phyloP scores from a whole-genome alignment of 345 rosid genomes.

The Eucalyptus paniculata region DNA sequence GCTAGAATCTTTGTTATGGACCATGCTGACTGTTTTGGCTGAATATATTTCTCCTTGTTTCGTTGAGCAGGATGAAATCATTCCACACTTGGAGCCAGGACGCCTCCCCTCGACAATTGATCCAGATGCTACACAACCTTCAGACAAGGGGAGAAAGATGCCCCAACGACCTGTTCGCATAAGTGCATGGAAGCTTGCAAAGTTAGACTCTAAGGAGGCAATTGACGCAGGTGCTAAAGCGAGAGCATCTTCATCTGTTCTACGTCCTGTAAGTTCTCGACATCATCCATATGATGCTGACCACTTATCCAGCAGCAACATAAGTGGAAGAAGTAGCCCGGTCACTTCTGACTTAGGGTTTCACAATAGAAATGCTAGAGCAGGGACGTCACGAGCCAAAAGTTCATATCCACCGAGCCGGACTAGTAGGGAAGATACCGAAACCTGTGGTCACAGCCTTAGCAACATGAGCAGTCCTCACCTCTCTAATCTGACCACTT shows the following conservation, averaged over 20 bases:
- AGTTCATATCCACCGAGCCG: constrained; percentile 44
- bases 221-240: constrained; percentile 83
- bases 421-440: constrained; percentile 48
- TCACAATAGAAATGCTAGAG: constrained; percentile 9
- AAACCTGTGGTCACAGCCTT: constrained; percentile 38
- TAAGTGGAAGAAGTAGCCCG: constrained; percentile 77
- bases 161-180: constrained; percentile 73
- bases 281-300: constrained; percentile 44
- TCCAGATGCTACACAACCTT: constrained; percentile 35
- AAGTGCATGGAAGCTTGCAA: constrained; percentile 92
- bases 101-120: constrained; percentile 70
- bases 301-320: constrained; percentile 46
- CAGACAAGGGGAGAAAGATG: constrained; percentile 40
- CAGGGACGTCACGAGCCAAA: constrained; percentile 20
- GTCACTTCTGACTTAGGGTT: constrained; percentile 37
- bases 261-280: constrained; percentile 49
- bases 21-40: not conserved
- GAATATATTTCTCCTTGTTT: not conserved
- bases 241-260: constrained; percentile 82
- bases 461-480: constrained; percentile 54
- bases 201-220: constrained; percentile 73
- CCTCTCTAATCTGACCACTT: constrained; percentile 19
- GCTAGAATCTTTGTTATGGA: not conserved
- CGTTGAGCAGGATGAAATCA: constrained; percentile 65
- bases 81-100: constrained; percentile 85